Evolutionary conservation across 2,329 filamentous ascomycete genomes (phyloP).

Genomic region (Elsinoe necatrix): DNA sequence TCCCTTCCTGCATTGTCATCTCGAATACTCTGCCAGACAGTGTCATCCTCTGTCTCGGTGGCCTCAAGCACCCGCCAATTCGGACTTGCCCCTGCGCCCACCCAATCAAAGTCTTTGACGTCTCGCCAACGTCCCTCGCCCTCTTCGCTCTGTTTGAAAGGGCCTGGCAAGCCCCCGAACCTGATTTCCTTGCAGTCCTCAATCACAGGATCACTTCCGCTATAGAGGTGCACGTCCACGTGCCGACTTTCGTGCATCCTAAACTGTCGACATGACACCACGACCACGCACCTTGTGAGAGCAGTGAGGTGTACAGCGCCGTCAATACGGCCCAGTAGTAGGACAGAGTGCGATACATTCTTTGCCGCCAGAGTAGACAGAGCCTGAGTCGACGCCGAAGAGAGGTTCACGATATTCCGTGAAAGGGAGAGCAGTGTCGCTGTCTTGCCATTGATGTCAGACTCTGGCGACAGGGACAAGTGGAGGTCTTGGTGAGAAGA

Average conservation of each 20-base stretch:
- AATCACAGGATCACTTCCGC: constrained; percentile 80
- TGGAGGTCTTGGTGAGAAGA: constrained; percentile 59
- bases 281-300: constrained; percentile 62
- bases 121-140: constrained; percentile 69
- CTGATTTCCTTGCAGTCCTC: constrained; percentile 73
- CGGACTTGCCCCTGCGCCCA: constrained; percentile 75
- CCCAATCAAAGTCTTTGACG: constrained; percentile 97
- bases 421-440: constrained; percentile 63
- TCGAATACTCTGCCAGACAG: constrained; percentile 16
- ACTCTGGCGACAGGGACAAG: constrained; percentile 66
- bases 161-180: constrained; percentile 65
- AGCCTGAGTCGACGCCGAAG: constrained; percentile 39
- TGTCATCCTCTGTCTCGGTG: constrained; percentile 31
- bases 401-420: constrained; percentile 73
- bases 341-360: constrained; percentile 58
- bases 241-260: constrained; percentile 80
- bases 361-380: constrained; percentile 53
- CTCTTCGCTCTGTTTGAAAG: constrained; percentile 22
- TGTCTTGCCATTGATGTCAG: constrained; percentile 50
- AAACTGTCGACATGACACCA: constrained; percentile 78
- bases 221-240: constrained; percentile 76
- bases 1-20: background rate
- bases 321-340: constrained; percentile 68
- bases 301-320: constrained; percentile 79
- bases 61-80: constrained; percentile 70